Evolutionary conservation across 306 rosid species (phyloP), one percentile per base, ranked within the genome.

Genomic region (Cyamopsis tetragonoloba): DNA sequence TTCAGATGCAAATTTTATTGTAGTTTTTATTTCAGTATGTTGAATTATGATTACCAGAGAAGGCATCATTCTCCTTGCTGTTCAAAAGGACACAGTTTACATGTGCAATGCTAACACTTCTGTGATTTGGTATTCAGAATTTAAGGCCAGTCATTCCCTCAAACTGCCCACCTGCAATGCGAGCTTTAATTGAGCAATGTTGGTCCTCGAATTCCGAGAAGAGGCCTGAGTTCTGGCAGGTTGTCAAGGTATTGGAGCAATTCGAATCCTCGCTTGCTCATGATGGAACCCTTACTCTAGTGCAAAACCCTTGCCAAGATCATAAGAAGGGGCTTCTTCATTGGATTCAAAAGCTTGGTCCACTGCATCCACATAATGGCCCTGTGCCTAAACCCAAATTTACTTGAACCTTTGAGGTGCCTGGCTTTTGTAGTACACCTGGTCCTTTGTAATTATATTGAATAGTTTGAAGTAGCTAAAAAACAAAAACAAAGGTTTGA

Each of bases 321-420:
- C 99, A 90, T 48, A 90, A 88, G 83, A 95, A 95, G 70, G 87
- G 92, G 42, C 86, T 86, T 22, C 89, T 48, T 64, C 97, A 88
- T 78, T 91, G 96, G 92, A 88, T 95, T 76, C 99, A 90, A 38
- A 88, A 85, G 91, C 96, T 90, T 75, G 87, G 92, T 62, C 95
- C 96, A 11, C 44, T 58, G 31, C 90, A 84, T 61, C 81, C 86
- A 4, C 43, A 54, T 42, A 30, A 57, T 59, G 66, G 82, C 22
- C 86, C 91, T 5, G 62, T 75, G 70, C 90, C 95, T 18, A 93
- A 93, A 71, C 98, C 99, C 10, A 90, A 84, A 81, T 83, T 95
- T 84, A 47, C 81, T 18, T 90, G 84, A 93, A 44, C 70, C 82
- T 73, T 73, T 53, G 30, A 12, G 62, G 56, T 56, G 80, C 78